Base-by-base conservation (phyloP, 2,329 filamentous ascomycete species). In the Cladorrhinum sp. region DNA sequence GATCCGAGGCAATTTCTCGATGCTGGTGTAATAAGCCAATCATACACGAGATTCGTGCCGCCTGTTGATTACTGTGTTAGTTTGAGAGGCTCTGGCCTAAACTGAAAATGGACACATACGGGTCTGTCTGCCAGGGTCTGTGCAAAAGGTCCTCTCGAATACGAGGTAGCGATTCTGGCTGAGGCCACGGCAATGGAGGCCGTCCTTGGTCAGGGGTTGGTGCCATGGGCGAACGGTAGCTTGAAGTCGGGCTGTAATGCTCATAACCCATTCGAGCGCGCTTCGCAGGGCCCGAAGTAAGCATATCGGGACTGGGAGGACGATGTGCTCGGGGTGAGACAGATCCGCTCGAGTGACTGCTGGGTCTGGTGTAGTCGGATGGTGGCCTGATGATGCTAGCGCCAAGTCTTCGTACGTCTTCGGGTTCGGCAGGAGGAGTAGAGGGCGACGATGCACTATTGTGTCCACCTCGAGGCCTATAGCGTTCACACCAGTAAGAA, bases 381-480 rank as follows among this genome's bases (percentile, higher is more conserved):
- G 73, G 63, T 13, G 56, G 66, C 4, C 66, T 61, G 32, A 75
- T 68, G 25, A 72, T 65, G 41, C 41, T 45, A 27, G 71, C 69
- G 8, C 67, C 66, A 25, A 75, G 59, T 45, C 77, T 76, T 50
- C 77, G 74, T 10, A 74, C 57, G 18, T 79, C 76, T 38, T 83
- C 81, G 29, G 78, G 73, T 65, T 85, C 81, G 65, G 79, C 76
- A 2, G 80, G 76, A 2, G 81, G 78, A 20, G 81, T 77, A 2
- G 80, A 78, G 1, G 83, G 82, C 3, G 82, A 84, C 2, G 79
- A 56, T 20, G 53, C 53, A 27, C 41, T 79, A 64, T 83, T 85
- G 65, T 85, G 81, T 9, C 82, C 83, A 49, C 83, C 83, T 66
- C 83, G 78, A 18, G 83, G 83, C 59, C 83, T 85, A 63, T 61